Base-by-base conservation (phyloP, 495 filamentous ascomycete genomes). In the Lasiosphaeria ovina region DNA sequence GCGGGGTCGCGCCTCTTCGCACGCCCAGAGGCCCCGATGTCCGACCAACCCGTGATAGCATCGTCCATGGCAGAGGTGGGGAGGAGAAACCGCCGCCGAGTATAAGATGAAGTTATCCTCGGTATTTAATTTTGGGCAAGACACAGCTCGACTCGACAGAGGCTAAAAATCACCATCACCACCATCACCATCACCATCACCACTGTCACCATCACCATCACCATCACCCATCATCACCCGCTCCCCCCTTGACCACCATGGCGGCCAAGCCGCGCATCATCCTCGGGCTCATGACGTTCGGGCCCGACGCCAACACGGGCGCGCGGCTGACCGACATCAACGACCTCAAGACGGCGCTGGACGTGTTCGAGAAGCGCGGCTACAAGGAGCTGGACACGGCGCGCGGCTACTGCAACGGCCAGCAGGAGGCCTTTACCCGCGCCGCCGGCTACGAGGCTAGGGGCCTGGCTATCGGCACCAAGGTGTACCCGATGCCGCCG, bases 381-480 rank as follows among this genome's bases (percentile, higher is more conserved):
- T 92, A 92, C 73, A 85, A 86, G 61, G 90, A 94, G 68, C 73
- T 93, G 44, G 90, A 94, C 69, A 92, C 89, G 34, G 91, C 91
- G 7, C 83, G 91, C 2, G 65, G 83, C 38, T 98, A 97, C 68
- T 72, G 89, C 33, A 84, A 73, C 31, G 85, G 89, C 40, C 74
- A 84, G 53, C 93, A 97, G 67, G 93, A 98, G 72, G 87, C 85
- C 12, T 97, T 88, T 67, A 95, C 91, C 0, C 77, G 82, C 14
- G 79, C 89, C 59, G 87, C 89, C 0, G 78, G 82, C 12, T 97
- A 89, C 90, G 87, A 90, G 69, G 86, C 93, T 48, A 82, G 89
- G 45, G 92, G 93, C 1, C 73, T 98, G 61, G 91, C 84, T 3
- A 66, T 96, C 33, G 93, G 93, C 10, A 97, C 93, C 7, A 98